Percentiles rank a stretch among this genome's conserved stretches.
Conservation (phyloP, 768 basidiomycete species). For the Tephrocybe sp. region DNA sequence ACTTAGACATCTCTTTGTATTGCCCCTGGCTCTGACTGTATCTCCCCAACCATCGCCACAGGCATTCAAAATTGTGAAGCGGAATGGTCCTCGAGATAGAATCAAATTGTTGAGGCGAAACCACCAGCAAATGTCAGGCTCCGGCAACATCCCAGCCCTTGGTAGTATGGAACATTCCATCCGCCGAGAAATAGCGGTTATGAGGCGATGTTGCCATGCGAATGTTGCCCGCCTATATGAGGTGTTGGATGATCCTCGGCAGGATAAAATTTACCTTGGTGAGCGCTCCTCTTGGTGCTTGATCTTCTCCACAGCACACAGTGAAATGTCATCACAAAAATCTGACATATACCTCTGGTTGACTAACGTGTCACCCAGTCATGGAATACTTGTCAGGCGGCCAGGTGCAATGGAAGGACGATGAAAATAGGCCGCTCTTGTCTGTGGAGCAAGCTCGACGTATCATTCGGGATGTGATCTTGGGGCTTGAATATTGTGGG, state of each 20-base stretch:
- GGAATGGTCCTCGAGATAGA: slow-evolving; percentile 64
- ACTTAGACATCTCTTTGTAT: too few relatives aligned
- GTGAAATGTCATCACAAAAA: too few relatives aligned
- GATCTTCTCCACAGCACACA: too few relatives aligned
- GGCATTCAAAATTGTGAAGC: slow-evolving; percentile 73
- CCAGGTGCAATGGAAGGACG: slow-evolving; percentile 38
- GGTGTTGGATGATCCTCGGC: slow-evolving; percentile 84
- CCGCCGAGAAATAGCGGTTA: slow-evolving; percentile 85
- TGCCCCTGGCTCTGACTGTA: not conserved
- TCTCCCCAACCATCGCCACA: slow-evolving; percentile 21
- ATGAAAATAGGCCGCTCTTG: slow-evolving; percentile 31
- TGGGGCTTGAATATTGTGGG: slow-evolving; percentile 44
- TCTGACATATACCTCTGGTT: too few relatives aligned
- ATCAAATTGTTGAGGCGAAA: slow-evolving; percentile 52
- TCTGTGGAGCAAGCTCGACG: slow-evolving; percentile 37
- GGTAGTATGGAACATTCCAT: slow-evolving; percentile 74
- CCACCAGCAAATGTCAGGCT: slow-evolving; percentile 27
- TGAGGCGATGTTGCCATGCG: slow-evolving; percentile 83
- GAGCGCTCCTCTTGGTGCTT: slow-evolving; percentile 28
- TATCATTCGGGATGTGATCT: slow-evolving; percentile 40
- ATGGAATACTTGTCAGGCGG: slow-evolving; percentile 45
- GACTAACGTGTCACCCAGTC: slow-evolving; percentile 22
- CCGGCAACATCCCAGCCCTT: slow-evolving; percentile 31
- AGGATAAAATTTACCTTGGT: slow-evolving; percentile 87
- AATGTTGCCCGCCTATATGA: slow-evolving; percentile 81